phyloP scores from a whole-genome alignment of 2,329 filamentous ascomycete species.

The Setomelanomma holmii region DNA sequence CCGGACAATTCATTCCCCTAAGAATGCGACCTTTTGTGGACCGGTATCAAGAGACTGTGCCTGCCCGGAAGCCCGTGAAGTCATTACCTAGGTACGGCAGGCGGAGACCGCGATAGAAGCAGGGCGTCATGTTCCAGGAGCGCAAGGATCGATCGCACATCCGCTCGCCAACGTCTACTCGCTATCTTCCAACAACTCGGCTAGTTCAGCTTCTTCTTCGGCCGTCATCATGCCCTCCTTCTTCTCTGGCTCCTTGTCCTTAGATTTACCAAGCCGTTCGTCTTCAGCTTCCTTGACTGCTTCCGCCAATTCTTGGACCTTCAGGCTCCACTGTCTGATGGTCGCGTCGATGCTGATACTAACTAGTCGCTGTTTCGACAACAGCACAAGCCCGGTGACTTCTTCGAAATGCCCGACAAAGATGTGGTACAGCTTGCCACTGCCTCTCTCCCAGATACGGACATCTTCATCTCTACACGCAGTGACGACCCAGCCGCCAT shows the following conservation, averaged over 20 bases:
- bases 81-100: constrained; percentile 30
- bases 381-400: constrained; percentile 78
- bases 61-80: constrained; percentile 28
- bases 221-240: constrained; percentile 71
- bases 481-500: constrained; percentile 80
- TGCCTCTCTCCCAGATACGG: constrained; percentile 81
- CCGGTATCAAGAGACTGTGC: constrained; percentile 25
- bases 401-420: constrained; percentile 92
- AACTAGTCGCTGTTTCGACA: constrained; percentile 65
- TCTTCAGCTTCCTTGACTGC: constrained; percentile 60
- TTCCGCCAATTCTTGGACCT: constrained; percentile 65
- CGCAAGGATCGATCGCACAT: constrained; percentile 23
- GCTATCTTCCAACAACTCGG: constrained; percentile 84
- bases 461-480: constrained; percentile 91
- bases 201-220: constrained; percentile 92
- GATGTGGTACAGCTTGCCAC: constrained; percentile 74
- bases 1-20: constrained; percentile 18
- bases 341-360: constrained; percentile 93
- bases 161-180: constrained; percentile 52
- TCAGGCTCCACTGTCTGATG: constrained; percentile 81
- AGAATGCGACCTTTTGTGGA: constrained; percentile 21
- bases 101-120: constrained; percentile 29
- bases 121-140: constrained; percentile 24
- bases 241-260: constrained; percentile 52
- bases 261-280: constrained; percentile 55